These are phyloP conservation scores for Agrocybe praecox DNA, from an alignment of 768 basidiomycete species.

Conservation along the genomic window DNA sequence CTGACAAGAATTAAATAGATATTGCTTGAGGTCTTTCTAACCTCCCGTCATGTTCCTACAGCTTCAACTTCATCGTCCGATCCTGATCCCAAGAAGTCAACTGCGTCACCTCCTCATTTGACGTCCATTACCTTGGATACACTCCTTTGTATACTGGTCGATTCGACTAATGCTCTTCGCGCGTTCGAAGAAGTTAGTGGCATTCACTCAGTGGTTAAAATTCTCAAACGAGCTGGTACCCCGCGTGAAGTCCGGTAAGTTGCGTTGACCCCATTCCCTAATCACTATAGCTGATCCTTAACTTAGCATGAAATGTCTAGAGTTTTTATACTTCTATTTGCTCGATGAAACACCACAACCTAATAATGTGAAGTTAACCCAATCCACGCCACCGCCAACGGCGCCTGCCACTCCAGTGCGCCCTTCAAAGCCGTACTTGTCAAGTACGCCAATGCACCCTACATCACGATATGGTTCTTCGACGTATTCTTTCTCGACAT, in stretches of 20 bases:
- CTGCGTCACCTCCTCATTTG: constrained; percentile 41
- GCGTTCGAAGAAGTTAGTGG: constrained; percentile 79
- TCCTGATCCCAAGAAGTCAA: constrained; percentile 18
- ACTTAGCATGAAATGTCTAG: constrained; percentile 90
- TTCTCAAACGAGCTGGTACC: constrained; percentile 83
- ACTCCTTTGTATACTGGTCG: constrained; percentile 86
- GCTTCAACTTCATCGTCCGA: no score
- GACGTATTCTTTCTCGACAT: constrained; percentile 27
- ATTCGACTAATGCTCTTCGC: constrained; percentile 74
- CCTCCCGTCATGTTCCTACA: constrained; percentile 61
- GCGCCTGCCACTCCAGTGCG: constrained; percentile 43
- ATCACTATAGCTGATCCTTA: not conserved
- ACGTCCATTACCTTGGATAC: constrained; percentile 82
- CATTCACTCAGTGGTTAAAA: constrained; percentile 81
- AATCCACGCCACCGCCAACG: constrained; percentile 31
- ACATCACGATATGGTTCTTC: constrained; percentile 42
- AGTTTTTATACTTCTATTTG: constrained; percentile 94
- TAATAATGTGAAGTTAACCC: constrained; percentile 4
- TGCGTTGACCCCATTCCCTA: not conserved
- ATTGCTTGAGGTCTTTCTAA: constrained; percentile 69
- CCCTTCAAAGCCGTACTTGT: constrained; percentile 40
- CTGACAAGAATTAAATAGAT: constrained; percentile 43
- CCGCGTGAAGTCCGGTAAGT: constrained; percentile 86
- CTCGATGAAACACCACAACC: constrained; percentile 67
- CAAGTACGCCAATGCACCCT: constrained; percentile 35